phyloP scores from a whole-genome alignment of 2,329 filamentous ascomycete genomes.

The Fonsecaea erecta region DNA sequence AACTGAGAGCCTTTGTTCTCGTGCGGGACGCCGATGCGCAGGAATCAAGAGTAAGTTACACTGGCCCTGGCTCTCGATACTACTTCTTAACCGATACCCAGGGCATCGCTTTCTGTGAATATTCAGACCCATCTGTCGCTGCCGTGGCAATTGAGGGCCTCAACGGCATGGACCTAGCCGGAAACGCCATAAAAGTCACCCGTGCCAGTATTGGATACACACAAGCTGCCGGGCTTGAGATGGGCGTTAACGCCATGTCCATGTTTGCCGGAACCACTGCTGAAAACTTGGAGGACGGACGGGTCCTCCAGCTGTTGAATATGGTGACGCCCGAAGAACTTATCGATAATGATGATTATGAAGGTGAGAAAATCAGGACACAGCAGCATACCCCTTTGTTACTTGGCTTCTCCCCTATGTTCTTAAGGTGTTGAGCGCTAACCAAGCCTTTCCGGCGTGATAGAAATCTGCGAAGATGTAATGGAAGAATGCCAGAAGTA shows the following conservation, averaged over 20 bases:
- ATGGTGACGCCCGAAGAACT: slow-evolving; percentile 98
- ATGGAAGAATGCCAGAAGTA: slow-evolving; percentile 92
- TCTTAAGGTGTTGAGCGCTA: slow-evolving; percentile 2
- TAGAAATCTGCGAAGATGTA: slow-evolving; percentile 96
- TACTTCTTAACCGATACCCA: slow-evolving; percentile 46
- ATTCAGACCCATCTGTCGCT: slow-evolving; percentile 73
- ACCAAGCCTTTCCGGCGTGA: not conserved
- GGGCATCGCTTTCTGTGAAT: slow-evolving; percentile 98
- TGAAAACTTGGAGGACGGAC: slow-evolving; percentile 75
- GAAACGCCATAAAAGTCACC: slow-evolving; percentile 80
- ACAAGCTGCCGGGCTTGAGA: slow-evolving; percentile 89
- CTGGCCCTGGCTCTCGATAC: not conserved
- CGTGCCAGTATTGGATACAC: slow-evolving; percentile 92
- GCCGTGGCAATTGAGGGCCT: slow-evolving; percentile 87
- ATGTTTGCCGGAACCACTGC: slow-evolving; percentile 92
- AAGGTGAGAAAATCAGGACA: slow-evolving; percentile 62
- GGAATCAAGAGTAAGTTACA: slow-evolving; percentile 75
- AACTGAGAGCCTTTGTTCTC: slow-evolving; percentile 87
- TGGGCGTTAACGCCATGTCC: slow-evolving; percentile 96
- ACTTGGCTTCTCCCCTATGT: slow-evolving; percentile 14
- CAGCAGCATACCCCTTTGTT: no score
- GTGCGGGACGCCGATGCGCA: slow-evolving; percentile 85
- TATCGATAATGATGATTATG: slow-evolving; percentile 91
- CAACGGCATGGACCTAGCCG: slow-evolving; percentile 90
- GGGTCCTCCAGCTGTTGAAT: slow-evolving; percentile 90